phyloP scores from a whole-genome alignment of 352 stramenopile genomes.

The Pythium oligandrum region DNA sequence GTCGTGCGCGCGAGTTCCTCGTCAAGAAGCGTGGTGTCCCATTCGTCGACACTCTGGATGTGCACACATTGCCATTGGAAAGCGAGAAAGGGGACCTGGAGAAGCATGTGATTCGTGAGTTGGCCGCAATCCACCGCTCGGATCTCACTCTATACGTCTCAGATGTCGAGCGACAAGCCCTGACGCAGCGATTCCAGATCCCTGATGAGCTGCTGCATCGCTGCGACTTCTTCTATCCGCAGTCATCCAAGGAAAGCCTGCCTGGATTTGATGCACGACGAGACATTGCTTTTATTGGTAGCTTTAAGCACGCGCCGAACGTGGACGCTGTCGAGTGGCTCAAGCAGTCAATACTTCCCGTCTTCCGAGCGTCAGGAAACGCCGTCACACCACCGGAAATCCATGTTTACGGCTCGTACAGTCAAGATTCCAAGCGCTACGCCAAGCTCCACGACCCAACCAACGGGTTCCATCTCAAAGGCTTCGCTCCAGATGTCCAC shows the following conservation, averaged over 20 bases:
- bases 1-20: constrained; percentile 70
- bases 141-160: constrained; percentile 77
- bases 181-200: constrained; percentile 62
- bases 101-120: constrained; percentile 65
- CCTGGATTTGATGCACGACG: constrained; percentile 31
- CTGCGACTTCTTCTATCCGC: constrained; percentile 72
- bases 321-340: constrained; percentile 86
- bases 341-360: constrained; percentile 58
- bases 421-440: constrained; percentile 36
- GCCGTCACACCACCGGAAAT: constrained; percentile 27
- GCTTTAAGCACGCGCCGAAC: constrained; percentile 92
- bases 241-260: not conserved
- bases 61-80: constrained; percentile 28
- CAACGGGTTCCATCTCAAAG: constrained; percentile 67
- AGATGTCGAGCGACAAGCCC: constrained; percentile 50
- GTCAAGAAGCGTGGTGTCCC: constrained; percentile 50
- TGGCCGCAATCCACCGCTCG: constrained; percentile 72
- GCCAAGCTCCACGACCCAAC: constrained; percentile 42
- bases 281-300: constrained; percentile 89
- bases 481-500: constrained; percentile 73
- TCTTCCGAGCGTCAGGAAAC: constrained; percentile 34
- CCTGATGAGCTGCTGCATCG: constrained; percentile 31
- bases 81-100: constrained; percentile 23
- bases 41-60: constrained; percentile 34
- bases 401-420: constrained; percentile 88